Evolutionary conservation across 2,329 filamentous ascomycete genomes (phyloP), one percentile per base, ranked within the genome.

Genomic region (Escovopsis sp.): DNA sequence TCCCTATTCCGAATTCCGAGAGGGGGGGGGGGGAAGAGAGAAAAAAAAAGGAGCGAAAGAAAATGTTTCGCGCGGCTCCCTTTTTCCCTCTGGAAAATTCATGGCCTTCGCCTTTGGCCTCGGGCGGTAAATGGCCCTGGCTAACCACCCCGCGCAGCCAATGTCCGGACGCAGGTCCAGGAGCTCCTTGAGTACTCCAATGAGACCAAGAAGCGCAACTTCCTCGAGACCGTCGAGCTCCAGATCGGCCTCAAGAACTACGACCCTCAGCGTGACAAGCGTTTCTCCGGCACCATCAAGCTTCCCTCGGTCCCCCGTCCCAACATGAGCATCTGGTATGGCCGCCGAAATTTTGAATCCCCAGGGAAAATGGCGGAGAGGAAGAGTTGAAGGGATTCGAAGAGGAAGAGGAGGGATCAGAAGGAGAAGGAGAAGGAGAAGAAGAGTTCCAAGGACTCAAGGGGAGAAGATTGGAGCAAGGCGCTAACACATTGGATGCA

Each of bases 181-280:
- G 78, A 91, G 67, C 78, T 98, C 62, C 83, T 98, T 61, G 81
- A 94, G 63, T 96, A 96, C 82, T 94, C 84, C 64, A 75, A 75
- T 60, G 61, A 94, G 69, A 85, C 84, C 68, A 94, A 94, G 83
- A 94, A 94, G 84, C 76, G 87, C 59, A 94, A 94, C 79, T 95
- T 94, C 75, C 76, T 93, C 66, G 86, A 91, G 76, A 89, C 84
- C 64, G 85, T 94, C 66, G 82, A 87, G 69, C 81, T 84, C 57
- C 78, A 86, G 69, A 91, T 93, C 75, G 85, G 85, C 67, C 80
- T 94, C 66, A 93, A 94, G 84, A 94, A 94, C 82, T 94, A 94
- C 75, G 84, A 98, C 67, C 89, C 91, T 64, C 76, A 96, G 82
- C 89, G 91, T 86, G 91, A 98, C 76, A 98, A 98, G 89, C 89